Evolutionary conservation across 495 filamentous ascomycete species (phyloP).

Genomic region (Aspergillus sparsus): DNA sequence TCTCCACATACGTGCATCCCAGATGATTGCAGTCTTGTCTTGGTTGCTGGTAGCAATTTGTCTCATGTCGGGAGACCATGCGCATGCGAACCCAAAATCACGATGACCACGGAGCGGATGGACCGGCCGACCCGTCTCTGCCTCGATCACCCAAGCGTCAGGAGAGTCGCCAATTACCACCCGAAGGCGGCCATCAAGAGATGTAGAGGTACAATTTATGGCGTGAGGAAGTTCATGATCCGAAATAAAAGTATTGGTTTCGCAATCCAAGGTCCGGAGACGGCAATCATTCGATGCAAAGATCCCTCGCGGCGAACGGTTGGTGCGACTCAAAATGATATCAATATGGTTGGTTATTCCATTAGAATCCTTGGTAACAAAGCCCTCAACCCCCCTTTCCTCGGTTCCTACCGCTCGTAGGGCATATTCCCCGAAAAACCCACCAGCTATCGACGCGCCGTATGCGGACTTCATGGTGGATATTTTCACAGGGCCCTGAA

Average conservation of each 20-base stretch:
- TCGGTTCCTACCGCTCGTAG: constrained; percentile 55
- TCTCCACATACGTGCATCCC: constrained; percentile 77
- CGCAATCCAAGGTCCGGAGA: constrained; percentile 74
- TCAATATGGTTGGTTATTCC: constrained; percentile 89
- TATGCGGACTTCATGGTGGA: constrained; percentile 70
- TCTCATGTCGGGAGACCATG: constrained; percentile 87
- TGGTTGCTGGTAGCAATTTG: constrained; percentile 90
- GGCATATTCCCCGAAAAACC: constrained; percentile 80
- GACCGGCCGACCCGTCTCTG: constrained; percentile 59
- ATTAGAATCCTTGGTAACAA: constrained; percentile 65
- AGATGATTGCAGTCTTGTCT: constrained; percentile 81
- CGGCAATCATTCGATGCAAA: constrained; percentile 83
- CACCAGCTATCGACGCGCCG: constrained; percentile 73
- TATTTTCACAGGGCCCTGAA: constrained; percentile 53
- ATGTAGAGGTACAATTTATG: constrained; percentile 83
- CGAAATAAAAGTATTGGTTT: constrained; percentile 64
- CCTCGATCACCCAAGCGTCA: constrained; percentile 61
- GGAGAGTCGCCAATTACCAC: constrained; percentile 70
- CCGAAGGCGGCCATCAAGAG: constrained; percentile 76
- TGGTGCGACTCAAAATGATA: constrained; percentile 60
- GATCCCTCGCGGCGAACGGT: constrained; percentile 63
- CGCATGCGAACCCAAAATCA: constrained; percentile 87
- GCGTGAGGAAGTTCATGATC: constrained; percentile 63
- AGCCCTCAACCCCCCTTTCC: constrained; percentile 55
- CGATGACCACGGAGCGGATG: constrained; percentile 66